Base-by-base conservation (phyloP, 2,329 filamentous ascomycete species). In the Phaeoacremonium minimum region DNA sequence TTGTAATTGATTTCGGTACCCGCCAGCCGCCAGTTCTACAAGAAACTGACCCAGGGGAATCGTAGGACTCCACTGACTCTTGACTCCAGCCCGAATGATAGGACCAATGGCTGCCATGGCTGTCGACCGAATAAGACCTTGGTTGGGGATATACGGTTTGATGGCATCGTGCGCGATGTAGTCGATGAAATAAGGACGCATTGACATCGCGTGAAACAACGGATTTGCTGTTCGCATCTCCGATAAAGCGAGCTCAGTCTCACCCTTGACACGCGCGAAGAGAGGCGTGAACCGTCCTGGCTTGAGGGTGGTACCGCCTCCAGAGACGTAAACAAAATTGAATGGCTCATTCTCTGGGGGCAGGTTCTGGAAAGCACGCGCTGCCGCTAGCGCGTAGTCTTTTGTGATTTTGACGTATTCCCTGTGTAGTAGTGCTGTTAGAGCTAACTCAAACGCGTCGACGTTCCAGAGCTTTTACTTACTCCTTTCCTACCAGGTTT, bases 291-390 rank as follows among this genome's bases (percentile, higher is more conserved):
- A 71, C 5, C 56, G 52, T 4, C 71, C 70, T 0, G 82, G 83
- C 1, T 59, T 59, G 14, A 71, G 69, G 2, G 78, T 82, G 0
- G 80, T 74, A 31, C 78, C 78, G 35, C 66, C 60, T 33, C 80
- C 83, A 0, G 84, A 88, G 18, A 89, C 73, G 51, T 80, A 84
- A 44, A 88, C 67, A 55, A 88, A 89, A 35, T 76, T 77, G 57
- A 88, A 81, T 1, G 77, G 73, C 28, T 66, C 51, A 4, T 60
- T 52, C 12, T 60, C 58, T 4, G 52, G 46, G 4, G 69, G 60
- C 11, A 81, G 57, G 0, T 55, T 55, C 2, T 68, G 55, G 48
- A 86, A 82, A 11, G 80, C 76, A 40, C 69, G 64, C 2, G 80
- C 83, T 0, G 81, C 82, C 3, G 69, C 73, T 2, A 87, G 52